phyloP scores from a whole-genome alignment of 1,284 basidiomycete genomes.

The Entoloma clypeatum region DNA sequence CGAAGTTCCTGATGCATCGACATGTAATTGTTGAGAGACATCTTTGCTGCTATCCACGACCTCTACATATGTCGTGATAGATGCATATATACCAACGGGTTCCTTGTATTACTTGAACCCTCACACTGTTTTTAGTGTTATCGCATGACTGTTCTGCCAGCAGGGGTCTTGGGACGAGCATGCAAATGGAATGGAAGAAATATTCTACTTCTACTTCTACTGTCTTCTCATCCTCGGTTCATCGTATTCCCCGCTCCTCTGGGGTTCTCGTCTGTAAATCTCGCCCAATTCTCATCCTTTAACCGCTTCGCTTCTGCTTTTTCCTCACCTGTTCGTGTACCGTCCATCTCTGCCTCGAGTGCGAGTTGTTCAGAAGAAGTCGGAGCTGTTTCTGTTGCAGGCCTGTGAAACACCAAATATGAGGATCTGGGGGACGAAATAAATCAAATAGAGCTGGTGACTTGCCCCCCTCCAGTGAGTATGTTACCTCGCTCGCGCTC shows the following conservation, averaged over 20 bases:
- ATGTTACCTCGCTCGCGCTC: conserved; percentile 85
- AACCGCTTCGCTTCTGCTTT: conserved; percentile 74
- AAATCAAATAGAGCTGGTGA: conserved; percentile 13
- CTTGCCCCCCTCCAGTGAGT: conserved; percentile 83
- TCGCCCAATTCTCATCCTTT: conserved; percentile 87
- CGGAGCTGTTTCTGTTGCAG: conserved; percentile 60
- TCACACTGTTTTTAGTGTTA: conserved; percentile 20
- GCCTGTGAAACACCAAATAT: conserved; percentile 40
- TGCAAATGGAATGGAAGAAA: neutral
- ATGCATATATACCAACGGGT: conserved; percentile 19
- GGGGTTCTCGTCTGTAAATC: conserved; percentile 76
- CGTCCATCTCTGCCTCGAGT: conserved; percentile 81
- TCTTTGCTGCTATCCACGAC: too few species aligned
- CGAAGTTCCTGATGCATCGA: conserved; percentile 73
- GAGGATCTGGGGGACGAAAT: conserved; percentile 7
- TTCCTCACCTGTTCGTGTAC: conserved; percentile 63
- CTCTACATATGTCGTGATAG: conserved; percentile 7
- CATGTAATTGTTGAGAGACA: conserved; percentile 63
- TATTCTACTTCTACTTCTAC: neutral
- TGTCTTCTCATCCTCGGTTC: conserved; percentile 71
- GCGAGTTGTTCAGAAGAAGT: conserved; percentile 78
- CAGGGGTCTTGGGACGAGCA: too few species aligned
- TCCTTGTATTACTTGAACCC: conserved; percentile 5
- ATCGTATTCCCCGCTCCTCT: conserved; percentile 91
- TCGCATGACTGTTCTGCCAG: conserved; percentile 15